Evolutionary conservation across 352 stramenopile species (phyloP).

Genomic region (Phytophthora pistaciae): DNA sequence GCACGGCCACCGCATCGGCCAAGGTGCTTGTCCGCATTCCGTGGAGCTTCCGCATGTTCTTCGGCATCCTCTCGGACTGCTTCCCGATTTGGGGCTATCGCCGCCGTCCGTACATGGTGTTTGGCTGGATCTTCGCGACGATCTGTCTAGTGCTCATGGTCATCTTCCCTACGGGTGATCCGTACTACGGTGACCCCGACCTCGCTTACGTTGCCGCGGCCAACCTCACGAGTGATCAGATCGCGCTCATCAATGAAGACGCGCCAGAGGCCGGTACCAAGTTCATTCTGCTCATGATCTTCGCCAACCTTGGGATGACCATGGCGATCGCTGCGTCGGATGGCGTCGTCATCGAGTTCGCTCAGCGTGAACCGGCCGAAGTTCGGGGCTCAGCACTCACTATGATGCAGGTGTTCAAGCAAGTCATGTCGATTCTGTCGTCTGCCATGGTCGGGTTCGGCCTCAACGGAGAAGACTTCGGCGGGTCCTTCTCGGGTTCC

Average conservation of each 20-base stretch:
- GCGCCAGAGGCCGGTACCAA: slow-evolving; percentile 50
- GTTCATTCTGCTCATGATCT: slow-evolving; percentile 67
- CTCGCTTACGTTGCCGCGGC: slow-evolving; percentile 30
- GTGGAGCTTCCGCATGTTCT: slow-evolving; percentile 83
- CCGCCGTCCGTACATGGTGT: slow-evolving; percentile 79
- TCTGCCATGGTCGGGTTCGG: slow-evolving; percentile 63
- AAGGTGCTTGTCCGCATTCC: slow-evolving; percentile 51
- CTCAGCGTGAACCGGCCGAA: slow-evolving; percentile 57
- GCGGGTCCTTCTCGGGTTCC: slow-evolving; percentile 54
- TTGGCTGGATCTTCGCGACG: slow-evolving; percentile 60
- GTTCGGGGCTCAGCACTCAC: slow-evolving; percentile 56
- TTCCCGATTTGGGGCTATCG: slow-evolving; percentile 82
- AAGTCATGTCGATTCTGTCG: slow-evolving; percentile 49
- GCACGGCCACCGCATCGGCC: slow-evolving; percentile 43
- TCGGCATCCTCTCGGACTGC: slow-evolving; percentile 84
- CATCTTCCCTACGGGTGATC: slow-evolving; percentile 35
- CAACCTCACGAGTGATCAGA: slow-evolving; percentile 45
- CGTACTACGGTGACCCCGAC: slow-evolving; percentile 44
- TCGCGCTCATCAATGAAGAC: slow-evolving; percentile 51
- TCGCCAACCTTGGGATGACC: slow-evolving; percentile 58
- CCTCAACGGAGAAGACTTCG: slow-evolving; percentile 58
- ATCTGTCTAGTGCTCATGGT: slow-evolving; percentile 45
- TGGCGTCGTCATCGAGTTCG: slow-evolving; percentile 62
- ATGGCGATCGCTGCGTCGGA: slow-evolving; percentile 54
- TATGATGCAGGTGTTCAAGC: slow-evolving; percentile 52